These are phyloP conservation scores for Euphorbia schlechtendalii DNA, from an alignment of 441 rosid species.

Conservation along the genomic window DNA sequence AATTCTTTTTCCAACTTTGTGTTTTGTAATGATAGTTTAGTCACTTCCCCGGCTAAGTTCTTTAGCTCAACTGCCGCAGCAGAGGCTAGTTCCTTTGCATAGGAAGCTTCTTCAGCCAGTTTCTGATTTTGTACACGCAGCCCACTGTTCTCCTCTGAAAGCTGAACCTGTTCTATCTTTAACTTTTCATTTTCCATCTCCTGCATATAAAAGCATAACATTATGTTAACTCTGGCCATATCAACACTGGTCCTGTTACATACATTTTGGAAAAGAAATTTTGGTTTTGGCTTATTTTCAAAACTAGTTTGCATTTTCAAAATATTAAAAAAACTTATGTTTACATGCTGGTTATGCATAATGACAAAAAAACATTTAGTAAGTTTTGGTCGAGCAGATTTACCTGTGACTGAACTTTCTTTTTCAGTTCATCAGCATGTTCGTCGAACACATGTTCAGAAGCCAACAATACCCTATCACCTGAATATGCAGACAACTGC, in stretches of 20 bases:
- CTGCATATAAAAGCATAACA: slow-evolving; percentile 32
- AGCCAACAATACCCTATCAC: slow-evolving; percentile 35
- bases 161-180: slow-evolving; percentile 67
- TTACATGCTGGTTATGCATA: background rate
- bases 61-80: slow-evolving; percentile 99
- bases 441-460: slow-evolving; percentile 42
- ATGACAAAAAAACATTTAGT: background rate
- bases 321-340: too few species aligned
- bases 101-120: slow-evolving; percentile 92
- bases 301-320: background rate
- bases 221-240: background rate
- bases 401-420: slow-evolving; percentile 80
- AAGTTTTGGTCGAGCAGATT: slow-evolving; percentile 8
- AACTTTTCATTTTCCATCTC: slow-evolving; percentile 78
- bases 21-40: slow-evolving; percentile 79
- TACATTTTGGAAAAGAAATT: too few species aligned
- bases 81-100: slow-evolving; percentile 95
- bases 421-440: slow-evolving; percentile 57
- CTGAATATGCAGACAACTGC: slow-evolving; percentile 40
- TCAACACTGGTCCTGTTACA: background rate
- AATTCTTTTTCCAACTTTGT: slow-evolving; percentile 82
- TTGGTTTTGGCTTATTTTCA: background rate
- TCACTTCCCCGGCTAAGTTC: slow-evolving; percentile 92
- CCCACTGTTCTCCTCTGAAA: slow-evolving; percentile 83
- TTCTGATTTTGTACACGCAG: slow-evolving; percentile 74